phyloP scores from a whole-genome alignment of 2,329 filamentous ascomycete species.

The Aspergillus novofumigatus region DNA sequence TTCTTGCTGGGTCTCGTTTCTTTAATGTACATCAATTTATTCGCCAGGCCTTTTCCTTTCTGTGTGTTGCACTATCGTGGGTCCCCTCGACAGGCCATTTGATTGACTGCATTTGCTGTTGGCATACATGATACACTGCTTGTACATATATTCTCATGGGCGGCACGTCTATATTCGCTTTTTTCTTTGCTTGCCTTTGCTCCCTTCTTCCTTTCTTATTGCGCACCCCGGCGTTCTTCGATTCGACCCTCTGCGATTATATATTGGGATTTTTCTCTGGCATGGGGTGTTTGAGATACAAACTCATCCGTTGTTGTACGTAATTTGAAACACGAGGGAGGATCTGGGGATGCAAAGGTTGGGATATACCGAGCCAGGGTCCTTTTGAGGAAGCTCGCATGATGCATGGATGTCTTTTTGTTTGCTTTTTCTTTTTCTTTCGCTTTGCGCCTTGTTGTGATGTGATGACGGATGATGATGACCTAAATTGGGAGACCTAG shows the following conservation, averaged over 20 bases:
- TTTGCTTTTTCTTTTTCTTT: conserved; percentile 6
- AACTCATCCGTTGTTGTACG: conserved; percentile 17
- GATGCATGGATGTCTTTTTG: conserved; percentile 10
- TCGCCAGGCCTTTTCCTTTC: background rate
- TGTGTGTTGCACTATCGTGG: background rate
- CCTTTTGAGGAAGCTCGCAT: conserved; percentile 13
- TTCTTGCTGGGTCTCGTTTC: conserved; percentile 1
- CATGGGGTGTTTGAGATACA: background rate
- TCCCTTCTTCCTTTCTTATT: conserved; percentile 6
- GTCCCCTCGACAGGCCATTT: conserved; percentile 8
- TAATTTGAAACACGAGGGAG: conserved; percentile 18
- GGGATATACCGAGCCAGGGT: conserved; percentile 3
- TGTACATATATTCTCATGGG: conserved; percentile 34
- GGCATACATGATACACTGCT: conserved; percentile 24
- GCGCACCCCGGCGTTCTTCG: conserved; percentile 10
- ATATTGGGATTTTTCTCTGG: background rate
- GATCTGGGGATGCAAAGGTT: conserved; percentile 4
- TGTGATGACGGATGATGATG: conserved; percentile 9
- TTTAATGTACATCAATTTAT: conserved; percentile 3
- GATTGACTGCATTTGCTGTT: conserved; percentile 16
- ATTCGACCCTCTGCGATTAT: background rate
- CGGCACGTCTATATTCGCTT: conserved; percentile 17
- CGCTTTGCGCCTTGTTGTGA: conserved; percentile 10
- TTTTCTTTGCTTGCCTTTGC: conserved; percentile 7
- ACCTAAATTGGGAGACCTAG: background rate